Base-by-base conservation (phyloP, 2,329 filamentous ascomycete species). In the Pseudonectria foliicola region DNA sequence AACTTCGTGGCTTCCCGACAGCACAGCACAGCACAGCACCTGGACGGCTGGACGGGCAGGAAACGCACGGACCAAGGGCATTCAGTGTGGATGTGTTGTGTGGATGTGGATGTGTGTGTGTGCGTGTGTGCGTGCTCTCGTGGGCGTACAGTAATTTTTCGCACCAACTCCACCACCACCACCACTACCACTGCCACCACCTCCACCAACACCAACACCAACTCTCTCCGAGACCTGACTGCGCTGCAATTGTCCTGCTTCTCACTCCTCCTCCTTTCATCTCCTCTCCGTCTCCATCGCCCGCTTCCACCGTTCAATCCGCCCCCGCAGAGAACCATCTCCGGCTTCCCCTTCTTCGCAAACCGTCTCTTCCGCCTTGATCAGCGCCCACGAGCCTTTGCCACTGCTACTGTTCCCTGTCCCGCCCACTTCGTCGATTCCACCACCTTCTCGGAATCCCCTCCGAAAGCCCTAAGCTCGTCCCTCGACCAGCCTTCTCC, bases 221-320 rank as follows among this genome's bases (percentile, higher is more conserved):
- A 29, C 27, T 33, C 13, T 13, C 14, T 12, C 27, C 14, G 14
- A 33, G 31, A 48, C 45, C 46, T 36, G 44, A 39, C 44, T 46
- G 43, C 39, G 33, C 39, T 33, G 44, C 43, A 39, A 40, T 37
- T 43, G 45, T 21, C 42, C 35, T 36, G 33, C 27, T 38, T 27
- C 33, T 33, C 13, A 0, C 37, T 69, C 25, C 11, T 25, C 29
- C 15, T 32, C 25, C 13, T 25, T 33, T 32, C 37, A 29, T 32
- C 28, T 25, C 35, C 27, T 40, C 43, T 29, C 35, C 36, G 31
- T 29, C 38, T 38, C 27, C 31, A 31, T 33, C 38, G 16, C 29
- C 32, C 35, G 30, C 29, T 38, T 28, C 33, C 31, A 36, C 41
- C 34, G 38, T 31, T 31, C 31, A 29, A n/a, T n/a, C 38, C 43